Evolutionary conservation across 225 moss, liverwort and hornwort species (phyloP).

Genomic region (Bryum argenteum): DNA sequence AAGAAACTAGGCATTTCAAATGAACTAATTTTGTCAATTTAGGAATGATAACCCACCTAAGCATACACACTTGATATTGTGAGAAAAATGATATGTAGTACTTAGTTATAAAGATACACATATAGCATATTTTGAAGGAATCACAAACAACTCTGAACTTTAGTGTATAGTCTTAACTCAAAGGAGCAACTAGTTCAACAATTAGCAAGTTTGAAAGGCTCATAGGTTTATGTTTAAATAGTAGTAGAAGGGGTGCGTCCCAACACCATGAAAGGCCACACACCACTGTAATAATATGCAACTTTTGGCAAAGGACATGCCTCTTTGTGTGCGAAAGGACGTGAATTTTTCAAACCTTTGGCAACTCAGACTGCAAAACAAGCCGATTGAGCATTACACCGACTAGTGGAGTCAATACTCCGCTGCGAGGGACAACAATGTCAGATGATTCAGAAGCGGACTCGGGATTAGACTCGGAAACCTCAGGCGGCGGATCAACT

Average conservation of each 20-base stretch:
- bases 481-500: constrained; percentile 19
- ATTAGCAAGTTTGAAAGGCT: constrained; percentile 2
- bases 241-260: background rate
- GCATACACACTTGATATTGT: too few species aligned
- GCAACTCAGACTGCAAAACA: constrained; percentile 11
- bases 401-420: background rate
- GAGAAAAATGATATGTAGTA: too few species aligned
- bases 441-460: constrained; percentile 13
- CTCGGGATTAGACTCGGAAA: constrained; percentile 13
- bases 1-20: background rate
- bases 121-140: background rate
- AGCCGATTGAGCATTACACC: background rate
- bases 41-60: too few species aligned
- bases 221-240: constrained; percentile 13
- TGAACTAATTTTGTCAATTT: too few species aligned
- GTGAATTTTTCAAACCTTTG: background rate
- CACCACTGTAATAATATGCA: background rate
- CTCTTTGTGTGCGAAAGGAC: constrained; percentile 1
- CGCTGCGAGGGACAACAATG: constrained; percentile 20
- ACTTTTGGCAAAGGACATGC: background rate
- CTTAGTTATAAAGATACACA: background rate
- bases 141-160: background rate
- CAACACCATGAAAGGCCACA: constrained; percentile 14
- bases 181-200: background rate
- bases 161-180: background rate